Evolutionary conservation across 106 monocot species (phyloP).

Genomic region (Platanthera guangdongensis): DNA sequence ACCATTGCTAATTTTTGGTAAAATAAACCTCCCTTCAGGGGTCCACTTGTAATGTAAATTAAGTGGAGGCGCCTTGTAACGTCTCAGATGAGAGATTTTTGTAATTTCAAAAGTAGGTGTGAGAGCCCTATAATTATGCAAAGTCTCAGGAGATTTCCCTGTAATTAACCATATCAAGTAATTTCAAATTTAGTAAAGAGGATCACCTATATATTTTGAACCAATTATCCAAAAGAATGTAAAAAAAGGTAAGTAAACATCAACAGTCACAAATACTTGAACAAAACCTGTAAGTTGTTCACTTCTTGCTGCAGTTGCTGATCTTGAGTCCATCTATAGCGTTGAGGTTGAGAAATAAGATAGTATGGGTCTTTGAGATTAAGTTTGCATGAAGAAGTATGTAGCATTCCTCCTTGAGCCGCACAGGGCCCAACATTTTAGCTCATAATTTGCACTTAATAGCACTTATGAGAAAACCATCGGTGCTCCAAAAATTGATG

Average conservation of each 20-base stretch:
- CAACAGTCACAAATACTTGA: background rate
- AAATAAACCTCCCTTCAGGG: too few species aligned
- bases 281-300: background rate
- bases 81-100: too few species aligned
- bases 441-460: slow-evolving; percentile 28
- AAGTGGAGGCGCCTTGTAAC: too few species aligned
- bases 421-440: slow-evolving; percentile 86
- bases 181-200: background rate
- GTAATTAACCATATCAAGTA: background rate
- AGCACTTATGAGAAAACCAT: background rate
- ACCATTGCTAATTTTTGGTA: too few species aligned
- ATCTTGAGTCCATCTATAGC: slow-evolving; percentile 47
- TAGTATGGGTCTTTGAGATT: slow-evolving; percentile 94
- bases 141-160: too few species aligned
- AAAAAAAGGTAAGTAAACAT: background rate
- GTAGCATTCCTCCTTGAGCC: slow-evolving; percentile 70
- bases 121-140: too few species aligned
- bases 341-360: slow-evolving; percentile 67
- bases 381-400: slow-evolving; percentile 75
- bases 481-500: background rate
- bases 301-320: slow-evolving; percentile 31
- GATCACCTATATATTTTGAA: background rate
- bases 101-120: too few species aligned
- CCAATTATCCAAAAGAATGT: background rate
- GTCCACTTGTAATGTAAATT: too few species aligned